phyloP scores from a whole-genome alignment of 352 stramenopile species.

The Elongisporangium senticosum region DNA sequence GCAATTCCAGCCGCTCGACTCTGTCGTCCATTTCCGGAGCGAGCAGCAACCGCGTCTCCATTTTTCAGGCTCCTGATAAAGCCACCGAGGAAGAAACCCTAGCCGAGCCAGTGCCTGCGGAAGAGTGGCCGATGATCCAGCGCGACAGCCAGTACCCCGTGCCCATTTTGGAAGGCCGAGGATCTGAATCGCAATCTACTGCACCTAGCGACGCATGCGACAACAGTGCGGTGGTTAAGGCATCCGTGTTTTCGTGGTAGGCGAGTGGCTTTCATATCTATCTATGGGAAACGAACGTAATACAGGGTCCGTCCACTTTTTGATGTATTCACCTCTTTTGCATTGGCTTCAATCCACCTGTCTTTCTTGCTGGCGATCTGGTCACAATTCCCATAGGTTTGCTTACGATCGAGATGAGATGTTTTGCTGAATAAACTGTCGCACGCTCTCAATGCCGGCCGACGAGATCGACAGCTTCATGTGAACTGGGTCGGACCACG shows the following conservation, averaged over 20 bases:
- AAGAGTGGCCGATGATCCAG: constrained; percentile 43
- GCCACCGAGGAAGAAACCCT: constrained; percentile 1
- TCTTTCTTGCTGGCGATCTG: not conserved
- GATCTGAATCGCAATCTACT: constrained; percentile 15
- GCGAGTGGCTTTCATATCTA: not conserved
- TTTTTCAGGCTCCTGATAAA: constrained; percentile 1
- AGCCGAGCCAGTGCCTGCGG: not conserved
- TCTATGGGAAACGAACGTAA: not conserved
- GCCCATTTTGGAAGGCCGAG: constrained; percentile 24
- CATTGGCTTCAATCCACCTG: not conserved
- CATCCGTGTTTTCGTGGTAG: not conserved
- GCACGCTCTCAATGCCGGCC: constrained; percentile 59
- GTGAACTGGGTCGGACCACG: constrained; percentile 78
- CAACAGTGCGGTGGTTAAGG: not conserved
- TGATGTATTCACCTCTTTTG: not conserved
- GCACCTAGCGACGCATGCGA: not conserved
- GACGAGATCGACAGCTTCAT: constrained; percentile 68
- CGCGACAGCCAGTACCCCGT: constrained; percentile 23
- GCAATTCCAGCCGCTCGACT: constrained; percentile 2
- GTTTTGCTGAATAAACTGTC: constrained; percentile 67
- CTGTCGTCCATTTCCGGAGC: constrained; percentile 6
- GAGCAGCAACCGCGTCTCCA: constrained; percentile 4
- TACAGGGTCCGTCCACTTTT: not conserved
- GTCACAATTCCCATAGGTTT: not conserved
- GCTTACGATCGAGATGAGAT: constrained; percentile 23